A percentile compares a stretch with the other conserved stretches of the same genome.
Conservation (phyloP, 1,284 basidiomycete genomes). For the Singerocomus rubriflavus region DNA sequence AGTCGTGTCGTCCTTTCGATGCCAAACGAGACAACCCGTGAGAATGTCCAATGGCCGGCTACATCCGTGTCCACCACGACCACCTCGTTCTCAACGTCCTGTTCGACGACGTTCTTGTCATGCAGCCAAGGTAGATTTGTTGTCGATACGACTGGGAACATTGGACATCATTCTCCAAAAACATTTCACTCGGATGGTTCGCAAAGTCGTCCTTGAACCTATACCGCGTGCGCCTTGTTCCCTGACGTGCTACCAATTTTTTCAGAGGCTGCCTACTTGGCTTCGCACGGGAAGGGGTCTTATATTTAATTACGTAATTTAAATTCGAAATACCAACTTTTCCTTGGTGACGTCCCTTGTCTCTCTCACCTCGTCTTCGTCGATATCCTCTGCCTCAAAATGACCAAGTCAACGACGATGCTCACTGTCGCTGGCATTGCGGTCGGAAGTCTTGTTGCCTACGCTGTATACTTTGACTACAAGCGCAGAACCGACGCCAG, state of each 20-base stretch:
- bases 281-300: neutral
- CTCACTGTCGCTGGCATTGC: constrained; percentile 69
- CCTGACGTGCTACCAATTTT: neutral
- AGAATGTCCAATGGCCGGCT: constrained; percentile 20
- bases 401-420: constrained; percentile 43
- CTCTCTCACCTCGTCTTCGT: neutral
- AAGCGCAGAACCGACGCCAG: constrained; percentile 83
- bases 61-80: constrained; percentile 11
- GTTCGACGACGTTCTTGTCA: neutral
- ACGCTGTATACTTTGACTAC: constrained; percentile 94
- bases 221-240: neutral
- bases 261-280: neutral
- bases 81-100: neutral
- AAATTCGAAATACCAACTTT: constrained; percentile 10
- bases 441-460: constrained; percentile 66
- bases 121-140: neutral
- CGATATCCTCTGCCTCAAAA: constrained; percentile 24
- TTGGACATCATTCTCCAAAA: neutral
- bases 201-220: neutral
- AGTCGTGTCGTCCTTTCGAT: constrained; percentile 31
- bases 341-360: constrained; percentile 6
- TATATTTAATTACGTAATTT: constrained; percentile 27
- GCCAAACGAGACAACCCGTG: constrained; percentile 22
- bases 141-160: neutral
- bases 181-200: neutral